Conservation (phyloP, 345 rosid species). For the Populus deltoides region DNA sequence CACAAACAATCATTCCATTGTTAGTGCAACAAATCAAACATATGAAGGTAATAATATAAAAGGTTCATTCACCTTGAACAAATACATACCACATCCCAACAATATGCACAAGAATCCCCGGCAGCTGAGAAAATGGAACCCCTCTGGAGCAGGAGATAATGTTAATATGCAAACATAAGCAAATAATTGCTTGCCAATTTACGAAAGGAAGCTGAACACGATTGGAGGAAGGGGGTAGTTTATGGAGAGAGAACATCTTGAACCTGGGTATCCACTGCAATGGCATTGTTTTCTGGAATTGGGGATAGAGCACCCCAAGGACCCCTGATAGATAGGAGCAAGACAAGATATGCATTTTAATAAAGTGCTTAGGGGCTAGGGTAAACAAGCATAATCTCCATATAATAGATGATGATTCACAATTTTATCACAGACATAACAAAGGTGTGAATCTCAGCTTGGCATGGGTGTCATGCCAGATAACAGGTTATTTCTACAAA, state of each 20-base stretch:
- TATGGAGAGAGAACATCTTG: background rate
- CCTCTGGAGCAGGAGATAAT: constrained; percentile 41
- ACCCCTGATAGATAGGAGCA: constrained; percentile 49
- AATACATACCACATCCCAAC: constrained; percentile 95
- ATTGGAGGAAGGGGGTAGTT: background rate
- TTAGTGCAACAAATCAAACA: constrained; percentile 9
- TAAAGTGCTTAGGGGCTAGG: constrained; percentile 8
- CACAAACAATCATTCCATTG: background rate
- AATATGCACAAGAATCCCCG: constrained; percentile 92
- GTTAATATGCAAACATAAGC: constrained; percentile 3
- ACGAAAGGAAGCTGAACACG: background rate
- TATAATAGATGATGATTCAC: too few relatives aligned
- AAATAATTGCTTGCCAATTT: constrained; percentile 1
- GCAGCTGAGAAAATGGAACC: constrained; percentile 82
- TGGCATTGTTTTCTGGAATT: constrained; percentile 82
- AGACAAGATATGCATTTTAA: constrained; percentile 2
- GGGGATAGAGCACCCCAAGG: constrained; percentile 98
- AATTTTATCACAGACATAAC: too few relatives aligned
- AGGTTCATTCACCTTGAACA: constrained; percentile 25
- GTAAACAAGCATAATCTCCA: background rate
- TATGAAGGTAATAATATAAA: constrained; percentile 1
- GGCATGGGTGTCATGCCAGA: too few relatives aligned
- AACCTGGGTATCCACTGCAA: constrained; percentile 73
- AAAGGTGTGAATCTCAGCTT: too few relatives aligned
- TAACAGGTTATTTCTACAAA: too few relatives aligned